Conservation (phyloP, 495 filamentous ascomycete species). For the Coniosporium apollinis region DNA sequence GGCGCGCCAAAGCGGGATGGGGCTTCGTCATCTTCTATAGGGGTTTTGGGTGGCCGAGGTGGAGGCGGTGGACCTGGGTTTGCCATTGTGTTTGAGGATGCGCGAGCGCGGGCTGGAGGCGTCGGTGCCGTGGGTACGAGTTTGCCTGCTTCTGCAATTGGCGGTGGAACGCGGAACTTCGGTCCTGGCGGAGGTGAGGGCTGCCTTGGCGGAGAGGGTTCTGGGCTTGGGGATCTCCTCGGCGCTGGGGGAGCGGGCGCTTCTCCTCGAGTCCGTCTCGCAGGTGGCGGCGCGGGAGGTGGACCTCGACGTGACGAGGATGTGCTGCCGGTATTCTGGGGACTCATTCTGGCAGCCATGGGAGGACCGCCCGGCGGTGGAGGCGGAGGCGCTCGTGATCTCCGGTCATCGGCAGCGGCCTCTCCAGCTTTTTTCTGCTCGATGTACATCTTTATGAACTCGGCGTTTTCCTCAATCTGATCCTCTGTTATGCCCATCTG, state of each 20-base stretch:
- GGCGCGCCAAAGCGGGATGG: constrained; percentile 54
- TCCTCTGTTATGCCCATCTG: constrained; percentile 85
- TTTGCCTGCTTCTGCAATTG: constrained; percentile 16
- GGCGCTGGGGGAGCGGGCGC: constrained; percentile 28
- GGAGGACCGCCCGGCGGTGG: constrained; percentile 36
- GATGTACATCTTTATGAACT: constrained; percentile 88
- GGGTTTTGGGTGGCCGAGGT: constrained; percentile 73
- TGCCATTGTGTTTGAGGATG: constrained; percentile 33
- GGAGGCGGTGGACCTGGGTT: constrained; percentile 66
- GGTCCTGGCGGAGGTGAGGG: constrained; percentile 30
- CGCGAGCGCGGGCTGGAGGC: constrained; percentile 37
- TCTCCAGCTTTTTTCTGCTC: constrained; percentile 54
- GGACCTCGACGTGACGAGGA: constrained; percentile 46
- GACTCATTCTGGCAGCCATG: constrained; percentile 32
- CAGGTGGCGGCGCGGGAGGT: constrained; percentile 72
- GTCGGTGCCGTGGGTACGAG: constrained; percentile 27
- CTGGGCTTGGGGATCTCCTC: constrained; percentile 17
- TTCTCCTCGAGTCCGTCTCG: constrained; percentile 40
- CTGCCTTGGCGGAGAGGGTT: constrained; percentile 37
- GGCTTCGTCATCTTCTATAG: constrained; percentile 48
- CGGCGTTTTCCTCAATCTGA: constrained; percentile 78
- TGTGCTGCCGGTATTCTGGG: constrained; percentile 49
- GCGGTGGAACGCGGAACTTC: constrained; percentile 14
- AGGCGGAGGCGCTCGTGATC: constrained; percentile 42
- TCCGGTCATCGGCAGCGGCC: constrained; percentile 25